These are phyloP conservation scores for Colletotrichum costaricense DNA, from an alignment of 2,329 filamentous ascomycete genomes.

Conservation along the genomic window DNA sequence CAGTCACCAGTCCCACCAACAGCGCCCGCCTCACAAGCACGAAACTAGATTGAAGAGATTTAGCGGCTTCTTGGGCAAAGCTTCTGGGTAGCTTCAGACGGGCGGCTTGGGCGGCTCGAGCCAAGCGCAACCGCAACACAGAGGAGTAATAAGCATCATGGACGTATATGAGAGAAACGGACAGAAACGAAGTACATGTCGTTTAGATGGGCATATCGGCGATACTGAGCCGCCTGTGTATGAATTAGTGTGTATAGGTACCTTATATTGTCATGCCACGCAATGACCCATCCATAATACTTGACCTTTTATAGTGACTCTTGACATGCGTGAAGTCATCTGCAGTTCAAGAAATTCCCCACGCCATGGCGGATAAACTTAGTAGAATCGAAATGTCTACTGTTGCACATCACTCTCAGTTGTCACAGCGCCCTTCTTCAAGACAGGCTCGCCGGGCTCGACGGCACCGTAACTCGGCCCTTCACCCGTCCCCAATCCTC, in stretches of 20 bases:
- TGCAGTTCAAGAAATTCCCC: neutral
- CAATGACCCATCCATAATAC: neutral
- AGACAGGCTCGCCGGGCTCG: neutral
- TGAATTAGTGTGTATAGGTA: neutral
- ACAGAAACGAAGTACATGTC: neutral
- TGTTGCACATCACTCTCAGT: neutral
- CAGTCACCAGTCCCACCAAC: too few species aligned
- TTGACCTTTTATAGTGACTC: neutral
- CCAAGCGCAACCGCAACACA: too few species aligned
- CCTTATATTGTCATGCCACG: neutral
- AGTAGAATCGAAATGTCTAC: neutral
- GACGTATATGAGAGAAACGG: too few species aligned
- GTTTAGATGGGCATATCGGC: neutral
- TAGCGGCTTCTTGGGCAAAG: too few species aligned
- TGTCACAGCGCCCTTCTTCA: neutral
- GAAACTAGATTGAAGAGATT: too few species aligned
- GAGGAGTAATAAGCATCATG: too few species aligned
- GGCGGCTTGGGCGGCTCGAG: too few species aligned
- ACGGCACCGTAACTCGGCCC: slow-evolving; percentile 68
- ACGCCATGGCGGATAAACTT: neutral
- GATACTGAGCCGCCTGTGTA: neutral
- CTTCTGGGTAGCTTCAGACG: too few species aligned
- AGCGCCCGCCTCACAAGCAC: too few species aligned
- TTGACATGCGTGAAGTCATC: neutral
- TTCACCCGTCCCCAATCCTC: slow-evolving; percentile 9